Evolutionary conservation across 163 green algal genomes (phyloP).

Genomic region (Scenedesmus sp.): DNA sequence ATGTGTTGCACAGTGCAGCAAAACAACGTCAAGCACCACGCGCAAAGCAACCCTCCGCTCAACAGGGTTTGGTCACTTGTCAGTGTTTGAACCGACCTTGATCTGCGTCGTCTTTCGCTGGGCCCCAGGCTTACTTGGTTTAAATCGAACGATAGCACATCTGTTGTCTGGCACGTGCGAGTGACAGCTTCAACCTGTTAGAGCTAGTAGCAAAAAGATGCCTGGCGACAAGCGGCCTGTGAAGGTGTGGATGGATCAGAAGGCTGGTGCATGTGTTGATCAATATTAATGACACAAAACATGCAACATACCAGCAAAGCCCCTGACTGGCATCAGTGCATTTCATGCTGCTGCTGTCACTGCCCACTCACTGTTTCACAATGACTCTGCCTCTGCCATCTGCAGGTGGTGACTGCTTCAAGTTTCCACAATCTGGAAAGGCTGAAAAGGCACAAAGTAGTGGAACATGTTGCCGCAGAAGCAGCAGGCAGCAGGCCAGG

Average conservation of each 20-base stretch:
- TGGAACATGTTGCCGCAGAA: neutral
- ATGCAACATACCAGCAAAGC: too few species aligned
- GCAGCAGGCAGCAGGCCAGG: neutral
- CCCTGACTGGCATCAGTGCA: neutral
- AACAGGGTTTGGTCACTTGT: too few species aligned
- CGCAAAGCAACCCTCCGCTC: too few species aligned
- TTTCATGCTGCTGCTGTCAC: neutral
- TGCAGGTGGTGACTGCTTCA: constrained; percentile 11
- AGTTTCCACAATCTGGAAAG: neutral
- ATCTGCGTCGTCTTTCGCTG: too few species aligned
- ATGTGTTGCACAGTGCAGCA: neutral
- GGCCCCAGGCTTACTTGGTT: too few species aligned
- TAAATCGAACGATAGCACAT: too few species aligned
- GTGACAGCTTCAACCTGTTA: neutral
- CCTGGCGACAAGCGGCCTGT: neutral
- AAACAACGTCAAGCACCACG: too few species aligned
- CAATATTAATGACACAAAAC: neutral
- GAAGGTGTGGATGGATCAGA: neutral
- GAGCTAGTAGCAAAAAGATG: neutral
- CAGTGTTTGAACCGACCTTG: too few species aligned
- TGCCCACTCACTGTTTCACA: neutral
- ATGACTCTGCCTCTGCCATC: neutral
- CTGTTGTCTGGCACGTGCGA: neutral
- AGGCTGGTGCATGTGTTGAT: neutral
- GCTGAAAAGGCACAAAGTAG: neutral